Evolutionary conservation across 2,329 filamentous ascomycete species (phyloP), one percentile per base, ranked within the genome.

Genomic region (Chrysoporthe cubensis): DNA sequence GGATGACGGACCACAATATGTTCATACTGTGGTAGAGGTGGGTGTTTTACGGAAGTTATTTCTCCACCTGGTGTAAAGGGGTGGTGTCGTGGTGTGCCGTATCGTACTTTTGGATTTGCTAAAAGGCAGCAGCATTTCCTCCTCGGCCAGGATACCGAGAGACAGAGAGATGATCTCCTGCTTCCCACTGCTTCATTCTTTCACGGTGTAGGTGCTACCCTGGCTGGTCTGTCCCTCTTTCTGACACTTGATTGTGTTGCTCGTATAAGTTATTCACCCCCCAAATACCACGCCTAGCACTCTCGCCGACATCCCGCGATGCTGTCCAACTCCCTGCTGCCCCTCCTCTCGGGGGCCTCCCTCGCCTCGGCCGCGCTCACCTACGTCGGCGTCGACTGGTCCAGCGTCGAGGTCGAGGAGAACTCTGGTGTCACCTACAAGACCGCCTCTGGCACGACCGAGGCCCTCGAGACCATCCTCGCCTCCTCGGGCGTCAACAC

Each of bases 331-430:
- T 59, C 60, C 18, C 40, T 69, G 32, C 58, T 64, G 16, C 57
- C 64, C 32, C 32, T 67, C 40, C 63, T 65, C 6, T 11, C 43
- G 4, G 63, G 54, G 16, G 63, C 63, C 11, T 59, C 65, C 26
- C 43, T 59, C 42, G 65, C 65, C 44, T 69, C 68, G 26, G 68
- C 65, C 14, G 56, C 66, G 7, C 69, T 70, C 11, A 70, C 64
- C 58, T 70, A 70, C 40, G 52, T 59, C 46, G 69, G 69, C 18
- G 69, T 60, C 6, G 69, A 70, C 37, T 70, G 69, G 69, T 91
- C 89, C 1, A 93, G 90, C 0, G 82, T 90, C 1, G 75, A 85
- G 0, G 77, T 91, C 7, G 86, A 91, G 73, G 90, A 93, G 74
- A 79, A 81, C 2, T 81, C 84, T 0, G 90, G 89, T 1, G 83